These are phyloP conservation scores for Solanum neorickii DNA, from an alignment of 257 asterid genomes.

Conservation along the genomic window DNA sequence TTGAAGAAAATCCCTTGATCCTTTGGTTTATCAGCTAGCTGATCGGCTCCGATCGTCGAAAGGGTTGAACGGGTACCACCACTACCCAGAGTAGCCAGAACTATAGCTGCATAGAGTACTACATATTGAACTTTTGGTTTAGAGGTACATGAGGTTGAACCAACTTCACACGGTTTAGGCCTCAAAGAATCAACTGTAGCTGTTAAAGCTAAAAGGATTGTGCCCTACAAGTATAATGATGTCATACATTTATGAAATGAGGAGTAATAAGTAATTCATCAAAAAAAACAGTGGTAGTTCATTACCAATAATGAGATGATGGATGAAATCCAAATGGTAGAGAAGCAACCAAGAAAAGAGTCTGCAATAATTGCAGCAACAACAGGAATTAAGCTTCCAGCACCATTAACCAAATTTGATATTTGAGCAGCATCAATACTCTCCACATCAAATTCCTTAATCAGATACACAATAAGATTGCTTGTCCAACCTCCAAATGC, in stretches of 20 bases:
- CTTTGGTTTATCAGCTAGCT: conserved; percentile 10
- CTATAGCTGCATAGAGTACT: conserved; percentile 17
- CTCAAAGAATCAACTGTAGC: conserved; percentile 20
- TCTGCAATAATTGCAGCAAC: conserved; percentile 40
- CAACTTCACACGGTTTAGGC: conserved; percentile 16
- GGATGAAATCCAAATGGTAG: conserved; percentile 39
- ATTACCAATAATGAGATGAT: conserved; percentile 31
- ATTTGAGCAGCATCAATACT: conserved; percentile 31
- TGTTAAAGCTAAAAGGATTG: conserved; percentile 18
- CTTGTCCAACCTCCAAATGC: conserved; percentile 29
- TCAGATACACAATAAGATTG: conserved; percentile 38
- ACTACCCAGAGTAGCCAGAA: conserved; percentile 12
- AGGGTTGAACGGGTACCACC: conserved; percentile 31
- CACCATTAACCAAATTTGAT: conserved; percentile 18
- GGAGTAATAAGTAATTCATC: no score
- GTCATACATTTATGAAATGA: not conserved
- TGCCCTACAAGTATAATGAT: conserved; percentile 19
- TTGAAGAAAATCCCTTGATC: conserved; percentile 27
- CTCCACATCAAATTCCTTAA: conserved; percentile 22
- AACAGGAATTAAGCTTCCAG: conserved; percentile 21
- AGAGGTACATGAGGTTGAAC: conserved; percentile 3
- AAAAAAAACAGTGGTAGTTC: not conserved
- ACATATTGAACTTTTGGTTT: conserved; percentile 23
- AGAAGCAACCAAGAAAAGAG: conserved; percentile 35
- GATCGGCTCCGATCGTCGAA: conserved; percentile 45